Evolutionary conservation across 345 rosid genomes (phyloP), one percentile per base, ranked within the genome.

Genomic region (Pelargonium nanum): DNA sequence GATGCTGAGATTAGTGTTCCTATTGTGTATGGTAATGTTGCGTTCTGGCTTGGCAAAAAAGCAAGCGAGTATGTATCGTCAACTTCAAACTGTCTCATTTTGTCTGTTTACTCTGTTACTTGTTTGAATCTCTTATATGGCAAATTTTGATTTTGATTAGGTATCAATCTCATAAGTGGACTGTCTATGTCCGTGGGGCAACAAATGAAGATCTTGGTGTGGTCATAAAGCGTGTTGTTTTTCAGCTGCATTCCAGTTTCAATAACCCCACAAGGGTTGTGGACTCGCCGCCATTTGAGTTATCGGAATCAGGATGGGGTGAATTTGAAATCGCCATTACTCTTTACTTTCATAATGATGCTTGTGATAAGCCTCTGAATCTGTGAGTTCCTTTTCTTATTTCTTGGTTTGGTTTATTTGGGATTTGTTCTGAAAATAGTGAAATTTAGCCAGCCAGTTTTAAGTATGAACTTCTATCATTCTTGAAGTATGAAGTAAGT

Each of bases 231-330:
- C 68, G 64, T 40, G 95, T 87, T n/a, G 80, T 86, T 20, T 92
- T 92, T 73, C 78, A 83, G 9, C 67, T 92, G 75, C 93, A 92
- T 77, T 85, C 91, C 25, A 92, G 95, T 72, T 89, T 92, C 53
- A 71, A 77, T 56, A 86, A 72, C 61, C 95, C 93, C 21, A 81
- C 70, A 4, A 80, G 95, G 68, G 87, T 84, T 4, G 65, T 87
- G 19, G 86, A 83, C 32, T 75, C 89, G 0, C 88, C 95, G 19
- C 95, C 95, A 9, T 89, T 89, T 56, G 84, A 78, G 78, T 52
- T 92, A 68, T 77, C 89, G 2, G 96, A 89, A 70, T 81, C 77
- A 28, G 98, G 96, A 1, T 92, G 95, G 96, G 96, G 98, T 58
- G 98, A 92, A 81, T 89, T 85, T 62, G 85, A 82, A 62, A 82